Base-by-base conservation (phyloP, 768 basidiomycete species). In the Tylopilus vinaceipallidus region DNA sequence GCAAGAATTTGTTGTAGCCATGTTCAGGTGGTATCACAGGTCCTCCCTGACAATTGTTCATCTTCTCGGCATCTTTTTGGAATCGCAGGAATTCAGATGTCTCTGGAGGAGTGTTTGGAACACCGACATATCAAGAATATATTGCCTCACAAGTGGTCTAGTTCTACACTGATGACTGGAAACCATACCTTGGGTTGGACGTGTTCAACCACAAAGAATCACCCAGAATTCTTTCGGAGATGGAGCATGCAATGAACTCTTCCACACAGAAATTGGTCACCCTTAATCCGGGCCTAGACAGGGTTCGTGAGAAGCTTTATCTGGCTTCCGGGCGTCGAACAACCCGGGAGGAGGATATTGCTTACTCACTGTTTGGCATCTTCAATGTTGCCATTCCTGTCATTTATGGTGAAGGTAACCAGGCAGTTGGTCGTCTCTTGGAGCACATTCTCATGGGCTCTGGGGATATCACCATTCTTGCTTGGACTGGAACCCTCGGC, bases 151-250 rank as follows among this genome's bases (percentile, higher is more conserved):
- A 30, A 23, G 9, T 23, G n/a, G n/a, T n/a, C n/a, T n/a, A n/a
- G n/a, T n/a, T n/a, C n/a, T n/a, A n/a, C n/a, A n/a, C n/a, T n/a
- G 0, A 10, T 60, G 42, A 57, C 20, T 60, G 59, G 60, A 46
- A 35, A 11, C 42, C 27, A 12, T 61, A 55, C 16, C 36, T 54
- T 2, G 24, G 29, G 12, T 13, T 36, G 16, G 26, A n/a, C 6
- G 29, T 29, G 27, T 29, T 4, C 37, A 45, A 55, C 19, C 54
- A 55, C 37, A 55, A 55, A 9, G 27, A 42, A 9, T 55, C 46
- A 1, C 10, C 40, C 3, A 7, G 11, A 0, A 57, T 51, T 1
- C 42, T 57, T 2, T 11, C 19, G 2, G 44, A 49, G 45, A 45
- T 55, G 52, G 14, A 42, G 23, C 17, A 9, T 9, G 54, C 30